Evolutionary conservation across 2,329 filamentous ascomycete species (phyloP).

Genomic region (Metarhizium album): DNA sequence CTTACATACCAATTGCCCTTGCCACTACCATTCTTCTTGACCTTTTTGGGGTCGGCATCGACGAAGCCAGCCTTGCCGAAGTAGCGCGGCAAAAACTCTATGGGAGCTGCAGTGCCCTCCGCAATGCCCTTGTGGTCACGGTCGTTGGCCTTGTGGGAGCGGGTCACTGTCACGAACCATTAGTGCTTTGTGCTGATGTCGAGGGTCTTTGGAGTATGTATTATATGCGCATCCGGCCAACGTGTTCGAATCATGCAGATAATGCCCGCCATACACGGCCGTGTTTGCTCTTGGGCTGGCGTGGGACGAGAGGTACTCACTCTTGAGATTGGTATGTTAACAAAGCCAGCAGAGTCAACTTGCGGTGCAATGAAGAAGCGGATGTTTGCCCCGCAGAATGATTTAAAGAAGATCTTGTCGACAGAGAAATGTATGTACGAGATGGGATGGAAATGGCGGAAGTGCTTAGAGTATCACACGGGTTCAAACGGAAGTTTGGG

Average conservation of each 20-base stretch:
- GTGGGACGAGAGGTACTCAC: neutral
- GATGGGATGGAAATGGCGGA: neutral
- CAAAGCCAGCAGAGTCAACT: neutral
- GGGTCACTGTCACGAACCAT: slow-evolving; percentile 61
- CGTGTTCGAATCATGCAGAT: neutral
- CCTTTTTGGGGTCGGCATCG: slow-evolving; percentile 79
- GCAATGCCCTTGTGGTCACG: slow-evolving; percentile 76
- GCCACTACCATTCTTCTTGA: slow-evolving; percentile 91
- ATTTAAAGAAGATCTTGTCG: neutral
- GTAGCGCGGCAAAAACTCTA: slow-evolving; percentile 77
- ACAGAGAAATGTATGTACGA: neutral
- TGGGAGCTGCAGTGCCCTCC: slow-evolving; percentile 57
- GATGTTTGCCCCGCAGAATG: neutral
- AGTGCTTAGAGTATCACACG: neutral
- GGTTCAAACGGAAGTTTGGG: neutral
- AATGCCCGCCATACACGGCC: neutral
- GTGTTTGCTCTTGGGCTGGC: neutral
- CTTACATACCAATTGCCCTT: slow-evolving; percentile 84
- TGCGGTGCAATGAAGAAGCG: neutral
- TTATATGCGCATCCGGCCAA: neutral
- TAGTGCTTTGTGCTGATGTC: slow-evolving; percentile 1
- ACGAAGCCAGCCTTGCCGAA: slow-evolving; percentile 80
- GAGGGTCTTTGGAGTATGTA: neutral
- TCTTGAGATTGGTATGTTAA: neutral
- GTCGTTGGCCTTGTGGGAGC: slow-evolving; percentile 91